Conservation (phyloP, 495 filamentous ascomycete genomes). For the Neurospora sublineolata region DNA sequence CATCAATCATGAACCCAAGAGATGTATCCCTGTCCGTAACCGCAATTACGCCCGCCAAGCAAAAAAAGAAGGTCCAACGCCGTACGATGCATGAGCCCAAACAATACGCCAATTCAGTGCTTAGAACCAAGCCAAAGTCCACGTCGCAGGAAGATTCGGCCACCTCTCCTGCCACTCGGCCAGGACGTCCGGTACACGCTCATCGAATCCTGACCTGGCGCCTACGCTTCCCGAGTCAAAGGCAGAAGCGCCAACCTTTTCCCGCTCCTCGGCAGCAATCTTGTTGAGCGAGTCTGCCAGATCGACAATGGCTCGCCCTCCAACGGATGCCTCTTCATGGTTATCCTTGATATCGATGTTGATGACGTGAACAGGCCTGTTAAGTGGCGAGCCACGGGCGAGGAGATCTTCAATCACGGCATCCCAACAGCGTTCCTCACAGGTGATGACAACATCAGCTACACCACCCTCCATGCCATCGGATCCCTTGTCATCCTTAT, state of each 20-base stretch:
- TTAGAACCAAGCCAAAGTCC: constrained; percentile 94
- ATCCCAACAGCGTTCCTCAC: constrained; percentile 98
- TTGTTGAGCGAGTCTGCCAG: constrained; percentile 76
- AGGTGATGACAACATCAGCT: constrained; percentile 92
- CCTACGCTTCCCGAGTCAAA: constrained; percentile 61
- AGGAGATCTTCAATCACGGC: constrained; percentile 91
- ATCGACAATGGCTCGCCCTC: constrained; percentile 85
- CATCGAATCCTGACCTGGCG: constrained; percentile 72
- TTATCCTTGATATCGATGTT: constrained; percentile 98
- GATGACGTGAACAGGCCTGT: constrained; percentile 90
- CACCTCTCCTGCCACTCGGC: constrained; percentile 94
- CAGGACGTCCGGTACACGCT: constrained; percentile 82
- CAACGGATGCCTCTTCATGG: constrained; percentile 87
- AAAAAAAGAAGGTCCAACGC: background rate
- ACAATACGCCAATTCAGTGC: constrained; percentile 2
- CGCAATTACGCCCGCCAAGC: background rate
- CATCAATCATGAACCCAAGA: background rate
- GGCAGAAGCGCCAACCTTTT: constrained; percentile 43
- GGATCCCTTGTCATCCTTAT: constrained; percentile 52
- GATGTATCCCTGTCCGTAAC: background rate
- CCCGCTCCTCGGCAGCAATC: constrained; percentile 67
- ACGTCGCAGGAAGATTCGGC: constrained; percentile 80
- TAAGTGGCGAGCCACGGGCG: constrained; percentile 68
- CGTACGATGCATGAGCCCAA: background rate
- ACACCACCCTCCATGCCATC: constrained; percentile 79